Percentiles rank a stretch among this genome's conserved stretches.
phyloP scores from a whole-genome alignment of 331 rosid species.

The Acacia concinna region DNA sequence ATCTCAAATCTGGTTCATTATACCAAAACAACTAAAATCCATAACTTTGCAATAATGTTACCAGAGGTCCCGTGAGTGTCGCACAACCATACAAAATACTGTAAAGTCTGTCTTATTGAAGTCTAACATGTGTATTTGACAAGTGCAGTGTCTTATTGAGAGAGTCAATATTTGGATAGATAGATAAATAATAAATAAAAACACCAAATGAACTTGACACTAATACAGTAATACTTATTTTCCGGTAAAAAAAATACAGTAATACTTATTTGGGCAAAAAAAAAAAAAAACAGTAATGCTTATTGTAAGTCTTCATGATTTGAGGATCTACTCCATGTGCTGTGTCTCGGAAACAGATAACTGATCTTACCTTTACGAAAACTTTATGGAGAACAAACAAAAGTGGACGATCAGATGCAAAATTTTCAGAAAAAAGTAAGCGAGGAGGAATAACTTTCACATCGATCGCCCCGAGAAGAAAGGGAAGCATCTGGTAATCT shows the following conservation, averaged over 20 bases:
- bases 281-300: too few relatives aligned
- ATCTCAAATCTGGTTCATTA: not conserved
- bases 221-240: too few relatives aligned
- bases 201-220: not conserved
- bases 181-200: not conserved
- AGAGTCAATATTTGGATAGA: not conserved
- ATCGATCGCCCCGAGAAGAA: not conserved
- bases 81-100: not conserved
- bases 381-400: not conserved
- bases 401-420: not conserved
- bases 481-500: not conserved
- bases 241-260: too few relatives aligned
- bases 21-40: not conserved
- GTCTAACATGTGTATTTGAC: not conserved
- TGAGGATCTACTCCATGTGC: slow-evolving; percentile 13
- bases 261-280: too few relatives aligned
- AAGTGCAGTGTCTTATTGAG: not conserved
- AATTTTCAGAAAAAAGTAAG: not conserved
- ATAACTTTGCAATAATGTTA: not conserved
- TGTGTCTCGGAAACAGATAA: slow-evolving; percentile 10
- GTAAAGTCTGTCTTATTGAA: not conserved
- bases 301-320: not conserved
- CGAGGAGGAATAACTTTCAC: not conserved
- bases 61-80: not conserved
- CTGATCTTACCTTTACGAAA: slow-evolving; percentile 18